phyloP scores from a whole-genome alignment of 164 flowering plant genomes.

The Chloranthus sessilifolius region DNA sequence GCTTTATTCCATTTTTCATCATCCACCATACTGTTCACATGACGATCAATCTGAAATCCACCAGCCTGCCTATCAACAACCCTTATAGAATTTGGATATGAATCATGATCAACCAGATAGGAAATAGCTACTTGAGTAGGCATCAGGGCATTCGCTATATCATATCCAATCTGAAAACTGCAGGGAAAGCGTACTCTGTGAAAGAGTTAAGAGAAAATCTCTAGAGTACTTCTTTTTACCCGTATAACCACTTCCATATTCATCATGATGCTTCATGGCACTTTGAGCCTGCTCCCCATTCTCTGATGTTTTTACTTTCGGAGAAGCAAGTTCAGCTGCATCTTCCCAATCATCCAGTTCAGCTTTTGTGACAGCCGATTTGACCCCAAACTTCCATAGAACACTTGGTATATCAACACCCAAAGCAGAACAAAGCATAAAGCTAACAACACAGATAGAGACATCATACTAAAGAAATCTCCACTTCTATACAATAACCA shows the following conservation, averaged over 20 bases:
- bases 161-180: slow-evolving; percentile 42
- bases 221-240: slow-evolving; percentile 63
- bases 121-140: slow-evolving; percentile 24
- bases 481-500: too few species aligned
- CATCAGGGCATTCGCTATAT: slow-evolving; percentile 41
- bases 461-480: too few species aligned
- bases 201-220: slow-evolving; percentile 78
- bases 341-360: slow-evolving; percentile 97
- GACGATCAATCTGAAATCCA: slow-evolving; percentile 60
- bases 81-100: slow-evolving; percentile 59
- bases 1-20: slow-evolving; percentile 79
- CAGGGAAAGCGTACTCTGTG: slow-evolving; percentile 52
- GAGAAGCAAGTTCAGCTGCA: slow-evolving; percentile 58
- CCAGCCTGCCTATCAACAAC: slow-evolving; percentile 39
- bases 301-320: slow-evolving; percentile 36
- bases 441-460: too few species aligned
- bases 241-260: slow-evolving; percentile 26
- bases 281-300: slow-evolving; percentile 17
- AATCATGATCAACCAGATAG: slow-evolving; percentile 42
- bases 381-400: too few species aligned
- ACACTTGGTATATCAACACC: too few species aligned
- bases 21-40: slow-evolving; percentile 44
- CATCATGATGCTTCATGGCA: slow-evolving; percentile 10
- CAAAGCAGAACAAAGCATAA: too few species aligned
- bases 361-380: too few species aligned